These are phyloP conservation scores for Psilocybe sp. DNA, from an alignment of 768 basidiomycete species.

Conservation along the genomic window DNA sequence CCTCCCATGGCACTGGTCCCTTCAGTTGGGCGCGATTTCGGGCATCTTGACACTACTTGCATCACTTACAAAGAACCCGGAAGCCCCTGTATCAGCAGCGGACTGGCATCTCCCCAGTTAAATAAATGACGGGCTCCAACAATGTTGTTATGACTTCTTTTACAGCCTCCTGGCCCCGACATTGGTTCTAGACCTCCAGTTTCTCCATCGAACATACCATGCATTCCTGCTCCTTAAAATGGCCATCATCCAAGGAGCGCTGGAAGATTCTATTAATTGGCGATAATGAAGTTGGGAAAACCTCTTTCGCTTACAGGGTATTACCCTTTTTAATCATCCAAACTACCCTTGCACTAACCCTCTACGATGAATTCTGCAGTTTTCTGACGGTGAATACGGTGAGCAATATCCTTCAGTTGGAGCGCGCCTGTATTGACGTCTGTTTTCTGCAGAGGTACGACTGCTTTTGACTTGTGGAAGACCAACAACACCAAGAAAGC, in stretches of 20 bases:
- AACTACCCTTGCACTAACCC: background rate
- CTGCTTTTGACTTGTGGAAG: too few relatives aligned
- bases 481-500: background rate
- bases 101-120: too few relatives aligned
- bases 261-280: constrained; percentile 25
- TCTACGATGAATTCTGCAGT: constrained; percentile 8
- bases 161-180: background rate
- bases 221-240: constrained; percentile 13
- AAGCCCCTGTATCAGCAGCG: background rate
- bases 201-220: constrained; percentile 7
- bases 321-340: background rate
- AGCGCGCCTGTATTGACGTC: background rate
- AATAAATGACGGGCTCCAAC: background rate
- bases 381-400: constrained; percentile 19
- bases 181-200: constrained; percentile 1
- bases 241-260: constrained; percentile 11
- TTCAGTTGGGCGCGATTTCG: background rate
- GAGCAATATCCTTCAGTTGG: background rate
- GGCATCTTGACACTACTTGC: background rate
- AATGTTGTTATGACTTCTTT: background rate
- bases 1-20: background rate
- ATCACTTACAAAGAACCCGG: background rate
- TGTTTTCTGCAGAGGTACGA: constrained; percentile 2
- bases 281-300: constrained; percentile 26
- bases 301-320: constrained; percentile 25